Percentiles rank a stretch among this genome's conserved stretches.
These are phyloP conservation scores for Cryptococcus neoformans DNA, from an alignment of 1,284 basidiomycete species.

Conservation along the genomic window DNA sequence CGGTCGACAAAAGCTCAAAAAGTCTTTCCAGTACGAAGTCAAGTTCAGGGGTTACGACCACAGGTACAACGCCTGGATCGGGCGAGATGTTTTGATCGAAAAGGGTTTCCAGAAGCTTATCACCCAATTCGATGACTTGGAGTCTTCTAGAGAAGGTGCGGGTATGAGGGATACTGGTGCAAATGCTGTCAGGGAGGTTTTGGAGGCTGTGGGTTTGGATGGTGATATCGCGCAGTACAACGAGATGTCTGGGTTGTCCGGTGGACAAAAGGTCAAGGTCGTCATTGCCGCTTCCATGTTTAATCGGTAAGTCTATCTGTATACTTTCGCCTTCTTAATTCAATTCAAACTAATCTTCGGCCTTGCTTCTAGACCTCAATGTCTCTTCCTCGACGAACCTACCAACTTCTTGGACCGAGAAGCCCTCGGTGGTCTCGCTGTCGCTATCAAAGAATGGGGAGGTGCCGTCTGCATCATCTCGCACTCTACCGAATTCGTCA, in stretches of 20 bases:
- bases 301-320: conserved; percentile 60
- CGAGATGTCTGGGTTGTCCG: conserved; percentile 85
- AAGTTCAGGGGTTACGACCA: conserved; percentile 96
- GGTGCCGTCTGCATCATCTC: conserved; percentile 98
- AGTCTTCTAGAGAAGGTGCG: conserved; percentile 89
- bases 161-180: conserved; percentile 79
- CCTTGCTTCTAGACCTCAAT: conserved; percentile 32
- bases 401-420: conserved; percentile 89
- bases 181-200: conserved; percentile 76
- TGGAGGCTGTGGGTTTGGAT: conserved; percentile 93
- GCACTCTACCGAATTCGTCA: conserved; percentile 87
- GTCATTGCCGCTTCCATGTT: conserved; percentile 92
- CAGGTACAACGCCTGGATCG: conserved; percentile 87
- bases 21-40: conserved; percentile 91
- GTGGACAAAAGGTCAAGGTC: conserved; percentile 97
- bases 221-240: conserved; percentile 98
- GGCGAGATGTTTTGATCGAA: conserved; percentile 80
- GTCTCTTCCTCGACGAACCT: conserved; percentile 70
- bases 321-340: conserved; percentile 1
- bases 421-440: conserved; percentile 71
- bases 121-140: conserved; percentile 95
- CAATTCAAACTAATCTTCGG: not conserved
- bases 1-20: conserved; percentile 97
- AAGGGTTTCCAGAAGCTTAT: conserved; percentile 91
- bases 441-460: conserved; percentile 94